These are phyloP conservation scores for Chalciporus sphaerocephalus DNA, from an alignment of 768 basidiomycete genomes.

Conservation along the genomic window DNA sequence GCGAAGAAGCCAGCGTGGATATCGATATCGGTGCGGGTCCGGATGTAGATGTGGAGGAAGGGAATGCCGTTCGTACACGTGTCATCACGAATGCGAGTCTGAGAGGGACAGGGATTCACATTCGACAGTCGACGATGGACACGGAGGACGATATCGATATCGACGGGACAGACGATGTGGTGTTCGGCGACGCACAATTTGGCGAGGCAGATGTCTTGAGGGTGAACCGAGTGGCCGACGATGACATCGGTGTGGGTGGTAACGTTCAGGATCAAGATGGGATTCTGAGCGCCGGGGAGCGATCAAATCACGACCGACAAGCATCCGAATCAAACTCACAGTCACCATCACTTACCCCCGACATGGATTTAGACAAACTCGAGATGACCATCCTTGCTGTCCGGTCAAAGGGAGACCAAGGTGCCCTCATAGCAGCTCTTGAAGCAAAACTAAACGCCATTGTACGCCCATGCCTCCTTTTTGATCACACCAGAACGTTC, in stretches of 20 bases:
- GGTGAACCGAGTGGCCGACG: constrained; percentile 34
- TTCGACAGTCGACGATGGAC: constrained; percentile 54
- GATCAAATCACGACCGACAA: constrained; percentile 28
- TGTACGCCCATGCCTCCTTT: constrained; percentile 38
- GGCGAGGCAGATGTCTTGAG: constrained; percentile 64
- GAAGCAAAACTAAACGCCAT: constrained; percentile 58
- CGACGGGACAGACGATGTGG: constrained; percentile 67
- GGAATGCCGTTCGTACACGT: constrained; percentile 34
- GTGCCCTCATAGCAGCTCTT: constrained; percentile 49
- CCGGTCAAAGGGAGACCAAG: constrained; percentile 43
- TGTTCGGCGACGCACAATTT: constrained; percentile 72
- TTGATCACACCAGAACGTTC: constrained; percentile 28
- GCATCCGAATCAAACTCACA: constrained; percentile 27
- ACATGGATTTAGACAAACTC: constrained; percentile 41
- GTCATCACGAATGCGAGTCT: constrained; percentile 35
- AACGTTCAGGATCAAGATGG: constrained; percentile 9
- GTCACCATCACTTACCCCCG: background rate
- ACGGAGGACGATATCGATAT: constrained; percentile 79
- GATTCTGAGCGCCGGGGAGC: constrained; percentile 3
- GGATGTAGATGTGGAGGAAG: constrained; percentile 38
- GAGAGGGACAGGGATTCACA: constrained; percentile 66
- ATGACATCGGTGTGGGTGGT: constrained; percentile 40
- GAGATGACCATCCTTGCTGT: constrained; percentile 50
- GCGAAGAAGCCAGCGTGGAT: constrained; percentile 29
- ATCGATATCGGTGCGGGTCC: constrained; percentile 33